Percentiles rank a stretch among this genome's conserved stretches.
phyloP scores from a whole-genome alignment of 139 green algal genomes.

The Mychonastes homosphaera region DNA sequence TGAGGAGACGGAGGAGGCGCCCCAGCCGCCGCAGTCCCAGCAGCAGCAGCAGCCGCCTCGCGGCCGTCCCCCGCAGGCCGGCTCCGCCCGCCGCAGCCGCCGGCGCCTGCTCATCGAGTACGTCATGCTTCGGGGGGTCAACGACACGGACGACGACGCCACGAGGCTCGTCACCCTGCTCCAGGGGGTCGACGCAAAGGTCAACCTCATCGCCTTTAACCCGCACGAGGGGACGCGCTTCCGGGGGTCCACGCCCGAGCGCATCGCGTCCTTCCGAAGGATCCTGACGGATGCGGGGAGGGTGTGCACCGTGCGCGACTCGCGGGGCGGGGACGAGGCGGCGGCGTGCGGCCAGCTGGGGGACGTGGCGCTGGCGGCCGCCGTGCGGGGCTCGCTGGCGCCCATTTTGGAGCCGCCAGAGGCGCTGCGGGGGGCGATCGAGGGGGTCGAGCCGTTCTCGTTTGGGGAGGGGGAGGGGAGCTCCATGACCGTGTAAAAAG shows the following conservation, averaged over 20 bases:
- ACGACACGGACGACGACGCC: conserved; percentile 74
- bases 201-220: conserved; percentile 86
- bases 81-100: conserved; percentile 6
- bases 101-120: conserved; percentile 79
- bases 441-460: too few species aligned
- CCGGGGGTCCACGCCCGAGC: conserved; percentile 19
- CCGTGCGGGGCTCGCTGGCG: too few species aligned
- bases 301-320: conserved; percentile 66
- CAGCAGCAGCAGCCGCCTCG: too few species aligned
- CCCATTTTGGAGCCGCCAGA: too few species aligned
- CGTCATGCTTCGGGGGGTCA: conserved; percentile 75
- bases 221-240: conserved; percentile 42
- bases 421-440: too few species aligned
- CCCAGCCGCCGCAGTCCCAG: too few species aligned
- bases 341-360: conserved; percentile 82
- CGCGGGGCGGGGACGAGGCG: conserved; percentile 68
- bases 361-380: neutral
- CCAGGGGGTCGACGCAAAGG: conserved; percentile 48
- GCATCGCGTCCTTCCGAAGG: conserved; percentile 48
- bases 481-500: too few species aligned
- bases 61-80: too few species aligned
- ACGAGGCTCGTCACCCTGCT: conserved; percentile 36
- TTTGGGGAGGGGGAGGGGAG: too few species aligned
- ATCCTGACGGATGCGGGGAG: conserved; percentile 34
- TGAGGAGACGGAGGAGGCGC: too few species aligned